Base-by-base conservation (phyloP, 2,329 filamentous ascomycete species). In the Diaporthe australafricana region DNA sequence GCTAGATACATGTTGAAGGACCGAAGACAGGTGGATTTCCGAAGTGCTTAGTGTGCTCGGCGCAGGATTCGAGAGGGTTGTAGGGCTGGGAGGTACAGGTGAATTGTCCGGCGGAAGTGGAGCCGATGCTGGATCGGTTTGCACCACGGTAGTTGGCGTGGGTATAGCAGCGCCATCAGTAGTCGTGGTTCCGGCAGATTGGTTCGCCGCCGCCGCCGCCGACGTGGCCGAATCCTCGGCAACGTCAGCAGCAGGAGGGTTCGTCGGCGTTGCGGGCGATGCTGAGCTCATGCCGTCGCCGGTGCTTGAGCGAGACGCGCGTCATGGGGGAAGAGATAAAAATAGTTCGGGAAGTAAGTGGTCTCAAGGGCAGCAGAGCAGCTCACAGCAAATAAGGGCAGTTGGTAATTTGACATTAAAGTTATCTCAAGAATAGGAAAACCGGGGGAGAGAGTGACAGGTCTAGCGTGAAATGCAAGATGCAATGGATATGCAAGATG, bases 401-500 rank as follows among this genome's bases (percentile, higher is more conserved):
- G 12, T 17, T 30, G 25, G 14, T 27, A 11, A 47, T 22, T 50
- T 45, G 50, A 27, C 42, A 9, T 40, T 9, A 57, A 22, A 48
- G 40, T 35, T 35, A 17, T 52, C 52, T 42, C 8, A 22, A 30
- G 12, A 30, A 17, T 12, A 32, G 53, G 20, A 11, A 17, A 42
- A 27, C n/a, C 52, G 62, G 25, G 25, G 38, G 56, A 56, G 42
- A 27, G 35, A 56, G 27, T 48, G 55, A 68, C 42, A 27, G 62
- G 62, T 45, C 52, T 68, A 57, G 60, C 30, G 52, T 32, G 25
- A 50, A 12, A 55, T 70, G 68, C 47, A 45, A 45, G 47, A 40
- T 68, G 69, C 52, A 42, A 67, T 55, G 22, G 16, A 42, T 22
- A 50, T 60, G 69, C 52, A 42, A 67, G 52, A 47, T 38, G 65